These are phyloP conservation scores for Aspergillus homomorphus DNA, from an alignment of 495 filamentous ascomycete genomes.

Conservation along the genomic window DNA sequence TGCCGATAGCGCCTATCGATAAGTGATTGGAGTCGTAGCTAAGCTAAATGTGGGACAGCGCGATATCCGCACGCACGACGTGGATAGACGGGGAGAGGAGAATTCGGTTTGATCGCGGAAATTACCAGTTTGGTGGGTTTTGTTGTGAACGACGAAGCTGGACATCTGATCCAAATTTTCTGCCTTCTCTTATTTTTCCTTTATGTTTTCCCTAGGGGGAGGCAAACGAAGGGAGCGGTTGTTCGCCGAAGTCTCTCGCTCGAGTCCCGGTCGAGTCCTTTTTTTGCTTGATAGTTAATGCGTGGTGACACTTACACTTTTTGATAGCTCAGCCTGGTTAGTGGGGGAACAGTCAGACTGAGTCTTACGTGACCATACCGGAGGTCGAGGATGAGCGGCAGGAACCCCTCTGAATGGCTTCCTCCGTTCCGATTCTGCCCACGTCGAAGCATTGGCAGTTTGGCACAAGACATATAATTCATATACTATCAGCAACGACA, in stretches of 20 bases:
- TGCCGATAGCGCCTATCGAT: conserved; percentile 17
- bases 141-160: neutral
- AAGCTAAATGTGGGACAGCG: conserved; percentile 20
- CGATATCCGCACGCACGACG: conserved; percentile 15
- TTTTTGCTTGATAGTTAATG: neutral
- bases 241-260: neutral
- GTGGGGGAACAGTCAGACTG: conserved; percentile 1
- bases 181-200: neutral
- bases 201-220: neutral
- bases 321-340: conserved; percentile 7
- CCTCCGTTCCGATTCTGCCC: neutral
- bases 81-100: neutral
- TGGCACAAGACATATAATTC: neutral
- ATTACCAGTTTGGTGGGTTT: neutral
- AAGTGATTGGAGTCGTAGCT: neutral
- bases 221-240: neutral
- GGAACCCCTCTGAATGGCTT: neutral
- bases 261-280: no score
- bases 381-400: neutral
- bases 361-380: conserved; percentile 15
- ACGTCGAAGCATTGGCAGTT: neutral
- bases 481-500: neutral
- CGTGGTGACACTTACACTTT: conserved; percentile 13
- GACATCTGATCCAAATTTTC: no score
- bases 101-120: neutral